Conservation (phyloP, 2,329 filamentous ascomycete species). For the Xylariaceae sp. region DNA sequence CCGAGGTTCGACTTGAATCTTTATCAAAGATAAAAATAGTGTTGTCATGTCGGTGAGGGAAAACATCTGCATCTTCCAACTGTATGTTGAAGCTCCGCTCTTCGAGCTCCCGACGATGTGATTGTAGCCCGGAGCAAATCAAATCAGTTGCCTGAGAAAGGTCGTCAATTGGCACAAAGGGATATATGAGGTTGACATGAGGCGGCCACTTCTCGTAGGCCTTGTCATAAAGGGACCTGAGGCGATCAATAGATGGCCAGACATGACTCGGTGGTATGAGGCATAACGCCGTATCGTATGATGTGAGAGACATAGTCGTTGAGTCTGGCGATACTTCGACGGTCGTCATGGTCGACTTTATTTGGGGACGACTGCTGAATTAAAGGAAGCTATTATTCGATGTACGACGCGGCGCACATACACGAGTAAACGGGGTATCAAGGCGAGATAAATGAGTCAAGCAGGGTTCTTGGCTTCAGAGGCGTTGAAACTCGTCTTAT, state of each 20-base stretch:
- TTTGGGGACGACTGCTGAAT: neutral
- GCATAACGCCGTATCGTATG: constrained; percentile 57
- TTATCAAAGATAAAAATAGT: constrained; percentile 43
- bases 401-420: too few relatives aligned
- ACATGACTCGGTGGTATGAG: constrained; percentile 48
- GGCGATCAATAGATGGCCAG: constrained; percentile 45
- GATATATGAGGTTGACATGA: constrained; percentile 63
- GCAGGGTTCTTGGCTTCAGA: too few relatives aligned
- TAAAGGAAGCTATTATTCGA: too few relatives aligned
- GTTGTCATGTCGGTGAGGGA: constrained; percentile 43
- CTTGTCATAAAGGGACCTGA: constrained; percentile 61
- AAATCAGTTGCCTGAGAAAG: constrained; percentile 40
- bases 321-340: neutral
- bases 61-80: constrained; percentile 41
- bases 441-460: too few relatives aligned
- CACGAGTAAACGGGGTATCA: too few relatives aligned
- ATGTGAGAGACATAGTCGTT: constrained; percentile 19
- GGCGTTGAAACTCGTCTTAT: too few relatives aligned
- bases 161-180: constrained; percentile 50
- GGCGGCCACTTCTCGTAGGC: constrained; percentile 59
- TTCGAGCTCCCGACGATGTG: constrained; percentile 8
- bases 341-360: constrained; percentile 8
- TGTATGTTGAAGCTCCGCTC: constrained; percentile 19
- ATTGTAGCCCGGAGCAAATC: constrained; percentile 32
- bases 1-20: constrained; percentile 11